phyloP scores from a whole-genome alignment of 1,284 basidiomycete species.

The Trichosporon sp. region DNA sequence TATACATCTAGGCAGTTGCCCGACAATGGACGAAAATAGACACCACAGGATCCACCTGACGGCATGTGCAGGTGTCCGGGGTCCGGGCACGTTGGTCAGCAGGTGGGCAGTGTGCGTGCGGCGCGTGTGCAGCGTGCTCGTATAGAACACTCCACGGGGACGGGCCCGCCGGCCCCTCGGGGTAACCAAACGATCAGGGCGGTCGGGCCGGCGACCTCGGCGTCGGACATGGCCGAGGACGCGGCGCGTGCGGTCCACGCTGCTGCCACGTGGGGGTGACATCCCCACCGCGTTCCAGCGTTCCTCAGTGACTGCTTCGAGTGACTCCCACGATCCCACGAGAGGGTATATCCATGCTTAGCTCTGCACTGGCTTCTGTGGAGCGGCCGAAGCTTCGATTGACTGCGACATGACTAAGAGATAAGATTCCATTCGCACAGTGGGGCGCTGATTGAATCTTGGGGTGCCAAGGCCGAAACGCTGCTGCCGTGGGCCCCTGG shows the following conservation, averaged over 20 bases:
- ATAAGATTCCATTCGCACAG: neutral
- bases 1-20: neutral
- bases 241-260: neutral
- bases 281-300: too few relatives aligned
- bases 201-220: neutral
- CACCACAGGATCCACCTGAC: neutral
- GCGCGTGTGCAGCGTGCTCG: neutral
- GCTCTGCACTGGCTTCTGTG: neutral
- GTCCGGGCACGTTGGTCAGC: neutral
- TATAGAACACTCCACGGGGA: neutral
- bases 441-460: neutral
- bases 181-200: neutral
- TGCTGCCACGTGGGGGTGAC: neutral
- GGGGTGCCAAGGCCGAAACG: neutral
- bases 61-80: neutral
- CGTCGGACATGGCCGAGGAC: neutral
- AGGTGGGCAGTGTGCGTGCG: neutral
- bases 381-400: neutral
- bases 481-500: neutral
- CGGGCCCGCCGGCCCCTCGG: neutral
- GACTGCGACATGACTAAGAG: neutral
- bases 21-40: neutral
- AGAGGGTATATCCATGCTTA: neutral
- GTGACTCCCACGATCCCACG: neutral
- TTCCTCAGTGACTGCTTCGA: too few relatives aligned